Evolutionary conservation across 805 yeast genomes (phyloP), one percentile per base, ranked within the genome.

Genomic region (Candida takata): DNA sequence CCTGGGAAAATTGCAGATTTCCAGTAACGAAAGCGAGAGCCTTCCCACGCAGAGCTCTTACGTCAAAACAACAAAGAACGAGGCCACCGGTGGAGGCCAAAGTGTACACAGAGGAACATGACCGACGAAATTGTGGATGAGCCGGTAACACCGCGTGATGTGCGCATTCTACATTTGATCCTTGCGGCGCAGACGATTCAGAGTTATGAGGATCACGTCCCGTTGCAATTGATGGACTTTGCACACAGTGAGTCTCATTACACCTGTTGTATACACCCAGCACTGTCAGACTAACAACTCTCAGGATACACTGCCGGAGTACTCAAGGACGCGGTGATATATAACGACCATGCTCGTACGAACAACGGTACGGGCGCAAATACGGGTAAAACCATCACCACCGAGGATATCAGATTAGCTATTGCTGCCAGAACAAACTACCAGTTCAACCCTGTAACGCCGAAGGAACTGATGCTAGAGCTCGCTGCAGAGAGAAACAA

Each of bases 401-500:
- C 90, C 5, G 98, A 92, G 42, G 98, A 94, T 53, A 70, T 92
- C 34, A 72, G 97, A 45, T 68, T 92, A 45, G 96, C 97, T 1
- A 87, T 92, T 21, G 90, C 92, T 0, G 92, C 97, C 0, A 69
- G 95, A 41, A 85, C 95, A n/a, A 87, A 84, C 54, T 86, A 86
- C 56, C 97, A 94, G 57, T 92, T 92, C 69, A 87, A 87, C 58
- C 96, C 97, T 3, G 83, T 84, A 3, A 92, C 95, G 6, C 97
- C 97, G 4, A 92, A 90, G 58, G 97, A 92, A 57, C 65, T 90
- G 46, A 61, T 92, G 44, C 64, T 92, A 58, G 95, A 90, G 60
- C 65, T 92, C 49, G 98, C 98, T 0, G 81, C 79, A 14, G 98
- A 94, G 54, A 69, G 95, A 44, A 92, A 92, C 60, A 80, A 85